Conservation (phyloP, 257 asterid species). For the Solanum etuberosum region DNA sequence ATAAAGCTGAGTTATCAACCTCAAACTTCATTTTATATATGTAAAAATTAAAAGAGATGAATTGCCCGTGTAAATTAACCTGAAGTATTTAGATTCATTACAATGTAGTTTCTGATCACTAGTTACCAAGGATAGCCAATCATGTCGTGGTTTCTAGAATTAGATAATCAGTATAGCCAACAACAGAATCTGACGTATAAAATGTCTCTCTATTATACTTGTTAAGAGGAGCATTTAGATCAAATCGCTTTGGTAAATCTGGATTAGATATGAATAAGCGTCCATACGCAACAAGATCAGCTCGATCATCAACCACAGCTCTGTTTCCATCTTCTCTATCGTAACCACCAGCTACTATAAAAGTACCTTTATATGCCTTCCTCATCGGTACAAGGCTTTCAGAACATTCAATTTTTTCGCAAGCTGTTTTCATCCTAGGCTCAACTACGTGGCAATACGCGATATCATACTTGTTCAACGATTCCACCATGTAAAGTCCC, state of each 20-base stretch:
- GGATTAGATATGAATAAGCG: not conserved
- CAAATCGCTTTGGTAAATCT: not conserved
- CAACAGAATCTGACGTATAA: not conserved
- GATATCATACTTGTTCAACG: not conserved
- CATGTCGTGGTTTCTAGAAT: not conserved
- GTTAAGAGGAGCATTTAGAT: not conserved
- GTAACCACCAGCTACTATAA: not conserved
- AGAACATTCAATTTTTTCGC: not conserved
- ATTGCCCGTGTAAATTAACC: no score
- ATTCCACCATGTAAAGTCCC: not conserved
- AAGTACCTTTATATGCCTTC: not conserved
- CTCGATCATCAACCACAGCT: not conserved
- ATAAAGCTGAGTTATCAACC: no score
- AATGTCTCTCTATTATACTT: not conserved
- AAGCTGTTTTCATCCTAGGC: not conserved
- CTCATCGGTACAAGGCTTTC: not conserved
- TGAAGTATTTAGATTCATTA: not conserved
- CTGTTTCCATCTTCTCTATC: not conserved
- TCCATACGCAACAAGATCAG: not conserved
- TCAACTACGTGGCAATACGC: not conserved
- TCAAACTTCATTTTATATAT: no score
- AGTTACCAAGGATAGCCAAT: not conserved
- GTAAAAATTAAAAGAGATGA: no score
- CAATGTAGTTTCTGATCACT: not conserved
- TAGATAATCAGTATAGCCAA: not conserved